Conservation (phyloP, 306 rosid genomes). For the Mimosa pudica region DNA sequence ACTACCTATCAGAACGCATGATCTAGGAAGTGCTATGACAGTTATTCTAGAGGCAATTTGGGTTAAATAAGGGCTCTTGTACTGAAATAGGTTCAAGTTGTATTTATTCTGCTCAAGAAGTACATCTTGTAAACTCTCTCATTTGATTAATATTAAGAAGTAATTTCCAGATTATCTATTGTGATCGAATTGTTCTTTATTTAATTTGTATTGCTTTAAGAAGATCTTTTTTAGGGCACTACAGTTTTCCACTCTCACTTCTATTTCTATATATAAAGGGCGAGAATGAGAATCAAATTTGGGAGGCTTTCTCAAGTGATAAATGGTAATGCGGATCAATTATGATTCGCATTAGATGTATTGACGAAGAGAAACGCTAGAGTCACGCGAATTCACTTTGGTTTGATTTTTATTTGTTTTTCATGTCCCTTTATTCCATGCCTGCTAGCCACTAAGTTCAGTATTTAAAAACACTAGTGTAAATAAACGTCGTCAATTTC, state of each 20-base stretch:
- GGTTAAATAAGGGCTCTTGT: too few relatives aligned
- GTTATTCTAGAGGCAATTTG: too few relatives aligned
- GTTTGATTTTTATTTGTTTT: not conserved
- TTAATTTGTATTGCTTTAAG: too few relatives aligned
- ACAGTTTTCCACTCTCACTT: not conserved
- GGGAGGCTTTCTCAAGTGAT: slow-evolving; percentile 31
- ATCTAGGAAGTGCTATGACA: too few relatives aligned
- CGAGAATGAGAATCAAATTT: not conserved
- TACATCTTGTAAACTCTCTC: too few relatives aligned
- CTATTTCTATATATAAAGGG: not conserved
- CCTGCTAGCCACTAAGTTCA: not conserved
- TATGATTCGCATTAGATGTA: not conserved
- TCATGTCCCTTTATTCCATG: slow-evolving; percentile 1
- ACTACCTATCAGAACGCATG: too few relatives aligned
- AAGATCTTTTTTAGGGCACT: too few relatives aligned
- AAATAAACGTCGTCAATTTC: not conserved
- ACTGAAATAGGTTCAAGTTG: too few relatives aligned
- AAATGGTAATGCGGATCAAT: slow-evolving; percentile 30
- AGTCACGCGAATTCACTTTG: slow-evolving; percentile 12
- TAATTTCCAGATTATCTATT: too few relatives aligned
- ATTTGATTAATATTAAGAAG: too few relatives aligned
- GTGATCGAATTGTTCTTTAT: too few relatives aligned
- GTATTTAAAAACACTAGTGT: not conserved
- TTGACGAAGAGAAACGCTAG: not conserved
- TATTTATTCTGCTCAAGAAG: too few relatives aligned